Conservation (phyloP, 805 yeast species). For the Starmerella gropengiesseri region DNA sequence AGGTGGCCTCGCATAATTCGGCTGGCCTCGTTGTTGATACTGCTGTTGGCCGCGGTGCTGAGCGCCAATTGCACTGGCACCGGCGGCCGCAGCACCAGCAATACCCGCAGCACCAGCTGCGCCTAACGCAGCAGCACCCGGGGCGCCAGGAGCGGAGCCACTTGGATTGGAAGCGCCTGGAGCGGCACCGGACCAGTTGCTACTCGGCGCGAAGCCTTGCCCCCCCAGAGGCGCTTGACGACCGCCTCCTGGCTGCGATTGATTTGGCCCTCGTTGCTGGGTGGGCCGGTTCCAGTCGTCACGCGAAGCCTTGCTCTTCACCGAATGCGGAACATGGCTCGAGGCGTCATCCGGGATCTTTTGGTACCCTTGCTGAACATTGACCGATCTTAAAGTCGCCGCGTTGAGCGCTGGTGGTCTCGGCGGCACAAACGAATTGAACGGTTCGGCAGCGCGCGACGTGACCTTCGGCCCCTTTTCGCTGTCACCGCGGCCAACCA, state of each 20-base stretch:
- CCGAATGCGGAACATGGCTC: background rate
- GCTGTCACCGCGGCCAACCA: conserved; percentile 19
- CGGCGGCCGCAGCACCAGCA: conserved; percentile 5
- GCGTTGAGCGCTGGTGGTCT: background rate
- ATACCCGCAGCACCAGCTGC: conserved; percentile 7
- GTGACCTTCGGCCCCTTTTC: conserved; percentile 13
- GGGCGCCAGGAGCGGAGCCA: conserved; percentile 8
- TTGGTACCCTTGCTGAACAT: conserved; percentile 5
- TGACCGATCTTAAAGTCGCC: conserved; percentile 3
- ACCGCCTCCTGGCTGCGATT: background rate
- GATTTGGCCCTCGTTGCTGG: no score
- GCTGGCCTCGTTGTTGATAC: background rate
- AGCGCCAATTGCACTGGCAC: background rate
- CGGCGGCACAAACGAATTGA: conserved; percentile 6
- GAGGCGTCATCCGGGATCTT: background rate
- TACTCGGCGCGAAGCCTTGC: background rate
- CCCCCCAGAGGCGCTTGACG: background rate
- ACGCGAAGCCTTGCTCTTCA: conserved; percentile 6
- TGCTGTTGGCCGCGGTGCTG: conserved; percentile 5
- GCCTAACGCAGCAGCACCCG: background rate
- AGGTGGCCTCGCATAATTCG: no score
- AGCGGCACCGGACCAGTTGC: background rate
- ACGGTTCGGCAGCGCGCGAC: conserved; percentile 10
- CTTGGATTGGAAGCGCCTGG: background rate
- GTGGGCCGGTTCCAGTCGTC: background rate